These are phyloP conservation scores for Nephelium lappaceum DNA, from an alignment of 345 rosid genomes.

Conservation along the genomic window DNA sequence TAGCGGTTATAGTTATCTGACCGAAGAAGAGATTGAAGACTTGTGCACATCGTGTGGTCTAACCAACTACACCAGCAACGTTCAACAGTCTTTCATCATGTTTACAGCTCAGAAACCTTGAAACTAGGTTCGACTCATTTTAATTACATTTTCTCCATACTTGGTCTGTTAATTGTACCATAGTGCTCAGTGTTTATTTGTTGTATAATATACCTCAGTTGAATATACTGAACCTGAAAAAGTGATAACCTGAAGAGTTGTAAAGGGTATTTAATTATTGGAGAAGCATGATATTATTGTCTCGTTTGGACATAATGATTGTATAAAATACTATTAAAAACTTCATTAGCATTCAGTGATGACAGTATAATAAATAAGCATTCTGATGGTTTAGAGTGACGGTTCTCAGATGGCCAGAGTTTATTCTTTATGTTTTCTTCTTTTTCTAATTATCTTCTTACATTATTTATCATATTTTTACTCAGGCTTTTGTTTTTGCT, in stretches of 20 bases:
- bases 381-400: neutral
- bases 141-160: slow-evolving; percentile 26
- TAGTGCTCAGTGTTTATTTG: neutral
- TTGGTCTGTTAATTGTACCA: slow-evolving; percentile 10
- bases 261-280: slow-evolving; percentile 20
- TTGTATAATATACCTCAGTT: neutral
- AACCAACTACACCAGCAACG: slow-evolving; percentile 60
- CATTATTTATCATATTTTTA: neutral
- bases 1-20: slow-evolving; percentile 48
- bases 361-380: slow-evolving; percentile 20
- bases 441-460: too few relatives aligned
- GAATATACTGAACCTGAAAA: slow-evolving; percentile 19
- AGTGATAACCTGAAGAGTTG: slow-evolving; percentile 26
- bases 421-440: neutral
- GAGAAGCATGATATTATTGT: neutral
- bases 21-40: slow-evolving; percentile 78
- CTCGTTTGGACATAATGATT: slow-evolving; percentile 16
- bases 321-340: slow-evolving; percentile 11
- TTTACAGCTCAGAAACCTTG: slow-evolving; percentile 91
- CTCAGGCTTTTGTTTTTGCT: too few relatives aligned
- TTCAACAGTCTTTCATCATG: slow-evolving; percentile 80
- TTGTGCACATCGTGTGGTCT: slow-evolving; percentile 84
- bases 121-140: slow-evolving; percentile 26
- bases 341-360: slow-evolving; percentile 7
- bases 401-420: neutral